Evolutionary conservation across 331 rosid species (phyloP), one percentile per base, ranked within the genome.

Genomic region (Spiraea crenata): DNA sequence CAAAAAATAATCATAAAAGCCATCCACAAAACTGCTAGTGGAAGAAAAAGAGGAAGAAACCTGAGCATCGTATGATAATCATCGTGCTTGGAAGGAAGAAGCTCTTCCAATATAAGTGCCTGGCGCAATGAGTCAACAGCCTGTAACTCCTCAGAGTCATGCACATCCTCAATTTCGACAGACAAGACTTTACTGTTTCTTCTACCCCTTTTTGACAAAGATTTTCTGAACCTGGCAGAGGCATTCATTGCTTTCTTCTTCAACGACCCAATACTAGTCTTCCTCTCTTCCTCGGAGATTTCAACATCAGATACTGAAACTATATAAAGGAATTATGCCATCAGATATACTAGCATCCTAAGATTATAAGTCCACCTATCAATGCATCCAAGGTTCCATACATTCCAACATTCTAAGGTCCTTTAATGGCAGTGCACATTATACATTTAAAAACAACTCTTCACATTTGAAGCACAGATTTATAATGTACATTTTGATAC

Each of bases 61-160:
- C 97, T 91, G 73, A 95, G 96, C 90, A 95, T 72, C 84, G 72
- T 85, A 66, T 91, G 99, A 82, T 89, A 91, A 78, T 91, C 99
- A 84, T 95, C 95, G 41, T 91, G 97, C 83, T 85, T 84, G 48
- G 85, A 54, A 65, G 95, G 97, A 66, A 95, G 87, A 38, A 91
- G 86, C 20, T 89, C 95, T 7, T 91, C 99, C 77, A 70, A 64
- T 14, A 91, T 46, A 73, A 95, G 95, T 40, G 82, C 86, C 87
- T 86, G 86, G 60, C 91, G 95, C 71, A 95, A 81, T 57, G 86
- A 82, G 7, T 95, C 93, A 64, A 95, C 97, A 3, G 82, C 81
- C 75, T 86, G 81, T 56, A 81, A 47, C 85, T 95, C 99, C 80
- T 85, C 96, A 3, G 79, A 82, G 60, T 85, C 89, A 16, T 78